Evolutionary conservation across 768 basidiomycete species (phyloP).

Genomic region (Psilocybe cubensis): DNA sequence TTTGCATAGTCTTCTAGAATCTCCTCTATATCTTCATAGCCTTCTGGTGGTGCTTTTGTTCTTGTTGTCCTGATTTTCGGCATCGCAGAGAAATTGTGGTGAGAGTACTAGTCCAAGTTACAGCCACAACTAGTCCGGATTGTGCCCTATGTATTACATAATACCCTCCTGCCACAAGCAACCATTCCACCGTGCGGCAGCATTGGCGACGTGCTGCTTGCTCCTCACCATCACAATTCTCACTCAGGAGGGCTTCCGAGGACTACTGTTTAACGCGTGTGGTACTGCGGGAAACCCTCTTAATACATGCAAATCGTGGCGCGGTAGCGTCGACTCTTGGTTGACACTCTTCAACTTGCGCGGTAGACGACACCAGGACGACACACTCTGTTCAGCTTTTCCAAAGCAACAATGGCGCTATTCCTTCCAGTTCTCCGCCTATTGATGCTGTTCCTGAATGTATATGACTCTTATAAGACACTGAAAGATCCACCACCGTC

Average conservation of each 20-base stretch:
- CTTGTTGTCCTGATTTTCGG: slow-evolving; percentile 92
- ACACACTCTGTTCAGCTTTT: slow-evolving; percentile 1
- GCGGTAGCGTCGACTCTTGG: slow-evolving; percentile 2
- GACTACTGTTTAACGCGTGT: slow-evolving; percentile 24
- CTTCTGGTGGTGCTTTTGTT: slow-evolving; percentile 94
- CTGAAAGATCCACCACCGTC: slow-evolving; percentile 68
- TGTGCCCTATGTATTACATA: slow-evolving; percentile 6
- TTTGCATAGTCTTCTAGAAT: slow-evolving; percentile 98
- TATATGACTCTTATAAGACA: slow-evolving; percentile 86
- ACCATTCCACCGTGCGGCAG: not conserved
- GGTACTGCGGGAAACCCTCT: slow-evolving; percentile 20
- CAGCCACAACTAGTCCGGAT: not conserved
- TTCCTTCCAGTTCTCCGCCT: slow-evolving; percentile 71
- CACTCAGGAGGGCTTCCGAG: not conserved
- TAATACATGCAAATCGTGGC: slow-evolving; percentile 16
- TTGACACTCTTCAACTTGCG: not conserved
- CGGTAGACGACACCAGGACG: no score
- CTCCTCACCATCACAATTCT: not conserved
- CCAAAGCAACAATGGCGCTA: slow-evolving; percentile 56
- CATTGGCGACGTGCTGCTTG: not conserved
- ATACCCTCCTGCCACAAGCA: slow-evolving; percentile 1
- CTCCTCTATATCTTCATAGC: slow-evolving; percentile 93
- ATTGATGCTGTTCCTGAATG: slow-evolving; percentile 74
- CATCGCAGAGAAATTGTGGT: slow-evolving; percentile 52
- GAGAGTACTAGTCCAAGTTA: not conserved